Conservation (phyloP, 148 eudicot genomes). For the Vaccinium darrowii region DNA sequence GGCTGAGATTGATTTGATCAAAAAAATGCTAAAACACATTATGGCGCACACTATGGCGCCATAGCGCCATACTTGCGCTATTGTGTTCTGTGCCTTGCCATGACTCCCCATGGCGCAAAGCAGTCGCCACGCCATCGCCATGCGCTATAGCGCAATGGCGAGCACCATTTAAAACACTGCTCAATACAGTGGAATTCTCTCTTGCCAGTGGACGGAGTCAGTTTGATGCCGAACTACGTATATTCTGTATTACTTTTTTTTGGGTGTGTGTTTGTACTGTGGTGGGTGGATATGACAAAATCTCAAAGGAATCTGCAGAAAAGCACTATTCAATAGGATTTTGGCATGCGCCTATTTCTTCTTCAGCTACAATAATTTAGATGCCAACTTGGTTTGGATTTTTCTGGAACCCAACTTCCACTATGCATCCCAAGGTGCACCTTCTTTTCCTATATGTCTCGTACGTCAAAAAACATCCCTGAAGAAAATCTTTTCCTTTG, state of each 20-base stretch:
- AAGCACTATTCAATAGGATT: background rate
- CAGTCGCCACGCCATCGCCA: too few species aligned
- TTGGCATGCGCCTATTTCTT: background rate
- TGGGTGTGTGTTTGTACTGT: too few species aligned
- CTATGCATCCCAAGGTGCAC: background rate
- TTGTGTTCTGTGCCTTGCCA: too few species aligned
- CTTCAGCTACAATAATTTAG: background rate
- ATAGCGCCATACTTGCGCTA: too few species aligned
- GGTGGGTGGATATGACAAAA: background rate
- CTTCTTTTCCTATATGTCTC: background rate
- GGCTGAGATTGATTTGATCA: too few species aligned
- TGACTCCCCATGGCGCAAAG: too few species aligned
- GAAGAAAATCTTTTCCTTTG: background rate
- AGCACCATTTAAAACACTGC: too few species aligned
- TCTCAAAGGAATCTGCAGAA: background rate
- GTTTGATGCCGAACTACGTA: background rate
- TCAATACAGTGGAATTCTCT: background rate
- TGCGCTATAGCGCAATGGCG: too few species aligned
- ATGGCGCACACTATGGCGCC: too few species aligned
- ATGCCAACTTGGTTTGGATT: background rate
- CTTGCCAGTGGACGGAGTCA: background rate
- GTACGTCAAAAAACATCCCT: background rate
- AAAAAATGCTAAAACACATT: too few species aligned
- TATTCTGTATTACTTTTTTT: background rate
- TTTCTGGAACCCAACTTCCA: background rate